A percentile compares a stretch with the other conserved stretches of the same genome.
Conservation (phyloP, 371 early-diverging fungal genomes). For the Saksenaea oblongispora region DNA sequence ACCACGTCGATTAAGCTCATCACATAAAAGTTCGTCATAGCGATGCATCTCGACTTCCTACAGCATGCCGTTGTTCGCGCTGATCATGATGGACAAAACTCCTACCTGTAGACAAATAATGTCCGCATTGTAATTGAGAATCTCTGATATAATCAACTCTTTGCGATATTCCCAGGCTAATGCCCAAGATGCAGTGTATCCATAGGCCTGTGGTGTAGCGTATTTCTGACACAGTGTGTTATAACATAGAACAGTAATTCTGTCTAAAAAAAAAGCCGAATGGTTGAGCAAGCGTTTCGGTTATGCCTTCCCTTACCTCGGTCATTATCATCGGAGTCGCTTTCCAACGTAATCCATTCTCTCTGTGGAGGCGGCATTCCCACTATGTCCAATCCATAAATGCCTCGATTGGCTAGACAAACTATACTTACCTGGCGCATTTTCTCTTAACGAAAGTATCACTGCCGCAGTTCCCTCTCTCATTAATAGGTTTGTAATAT, state of each 20-base stretch:
- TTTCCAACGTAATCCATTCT: slow-evolving; percentile 85
- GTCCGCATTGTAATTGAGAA: slow-evolving; percentile 89
- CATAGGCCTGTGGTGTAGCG: slow-evolving; percentile 85
- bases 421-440: slow-evolving; percentile 66
- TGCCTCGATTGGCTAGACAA: slow-evolving; percentile 11
- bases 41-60: slow-evolving; percentile 89
- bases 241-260: slow-evolving; percentile 90
- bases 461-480: slow-evolving; percentile 89
- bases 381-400: slow-evolving; percentile 40
- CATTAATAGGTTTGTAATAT: slow-evolving; percentile 76
- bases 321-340: slow-evolving; percentile 27
- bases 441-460: slow-evolving; percentile 91
- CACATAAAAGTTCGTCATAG: slow-evolving; percentile 84
- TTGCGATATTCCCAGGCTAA: slow-evolving; percentile 94
- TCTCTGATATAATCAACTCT: slow-evolving; percentile 90
- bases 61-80: slow-evolving; percentile 6
- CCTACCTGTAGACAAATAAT: slow-evolving; percentile 94
- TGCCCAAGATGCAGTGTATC: slow-evolving; percentile 98
- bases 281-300: no score
- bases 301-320: slow-evolving; percentile 29
- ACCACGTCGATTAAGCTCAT: slow-evolving; percentile 70
- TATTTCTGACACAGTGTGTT: slow-evolving; percentile 95
- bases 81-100: neutral
- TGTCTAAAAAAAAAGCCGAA: slow-evolving; percentile 57
- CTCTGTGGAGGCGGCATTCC: slow-evolving; percentile 88